Conservation (phyloP, 805 yeast species). For the Kodamaea neixiangensis region DNA sequence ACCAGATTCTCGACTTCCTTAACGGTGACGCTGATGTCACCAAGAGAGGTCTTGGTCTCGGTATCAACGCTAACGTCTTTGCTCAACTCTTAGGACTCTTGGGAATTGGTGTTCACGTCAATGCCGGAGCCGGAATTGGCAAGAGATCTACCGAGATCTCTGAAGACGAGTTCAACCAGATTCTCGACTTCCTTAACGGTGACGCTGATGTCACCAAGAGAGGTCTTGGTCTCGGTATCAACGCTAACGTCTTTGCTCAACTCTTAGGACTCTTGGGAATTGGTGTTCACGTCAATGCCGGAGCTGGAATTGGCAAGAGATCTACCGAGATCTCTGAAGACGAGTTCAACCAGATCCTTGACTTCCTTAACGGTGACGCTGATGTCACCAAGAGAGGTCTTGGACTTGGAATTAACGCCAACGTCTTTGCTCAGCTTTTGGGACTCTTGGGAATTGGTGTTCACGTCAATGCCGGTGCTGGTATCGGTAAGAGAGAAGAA, state of each 20-base stretch:
- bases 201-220: constrained; percentile 10
- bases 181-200: constrained; percentile 13
- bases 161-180: constrained; percentile 12
- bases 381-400: constrained; percentile 10
- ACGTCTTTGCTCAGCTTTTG: constrained; percentile 8
- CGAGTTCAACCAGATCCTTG: constrained; percentile 3
- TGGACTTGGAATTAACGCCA: constrained; percentile 2
- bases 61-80: constrained; percentile 8
- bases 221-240: constrained; percentile 2
- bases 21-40: constrained; percentile 8
- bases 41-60: constrained; percentile 14
- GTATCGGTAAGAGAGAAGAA: neutral
- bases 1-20: constrained; percentile 11
- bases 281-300: constrained; percentile 1
- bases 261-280: constrained; percentile 6
- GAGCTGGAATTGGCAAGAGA: constrained; percentile 7
- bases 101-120: constrained; percentile 11
- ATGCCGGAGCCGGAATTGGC: constrained; percentile 6
- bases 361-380: constrained; percentile 6
- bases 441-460: constrained; percentile 5
- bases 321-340: neutral
- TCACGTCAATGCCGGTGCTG: constrained; percentile 4
- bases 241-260: constrained; percentile 7
- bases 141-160: constrained; percentile 11
- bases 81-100: constrained; percentile 13